Evolutionary conservation across 371 early-diverging fungal species (phyloP), one percentile per base, ranked within the genome.

Genomic region (Pancytospora epiphaga): DNA sequence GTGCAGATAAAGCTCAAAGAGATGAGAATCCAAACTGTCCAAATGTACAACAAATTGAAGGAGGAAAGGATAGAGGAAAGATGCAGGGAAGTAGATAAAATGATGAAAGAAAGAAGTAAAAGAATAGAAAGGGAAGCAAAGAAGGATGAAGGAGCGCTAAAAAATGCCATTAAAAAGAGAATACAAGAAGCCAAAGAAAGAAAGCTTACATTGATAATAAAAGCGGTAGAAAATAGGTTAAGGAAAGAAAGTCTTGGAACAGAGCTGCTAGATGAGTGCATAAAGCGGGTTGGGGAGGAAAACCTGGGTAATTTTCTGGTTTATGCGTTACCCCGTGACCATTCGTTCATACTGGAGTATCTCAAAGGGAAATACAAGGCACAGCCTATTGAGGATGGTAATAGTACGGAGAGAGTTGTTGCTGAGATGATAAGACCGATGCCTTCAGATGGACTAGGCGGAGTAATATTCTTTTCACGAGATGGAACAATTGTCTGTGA

Each of bases 1-100:
- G 58, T 74, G 37, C 70, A 77, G 51, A 73, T 76, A 66, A 77
- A 78, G 66, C 65, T 78, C 34, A 75, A 78, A 36, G 80, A 80
- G 60, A 74, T 82, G 65, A 54, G 67, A 67, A 72, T 73, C n/a
- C 70, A 77, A 63, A 71, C 80, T 4, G 76, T 64, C 12, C 75
- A 80, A 65, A 73, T 77, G 12, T 82, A 80, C 51, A 66, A 76
- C 22, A 57, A 70, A 37, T 71, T 72, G 43, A 80, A 78, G 57
- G 73, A 77, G 1, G 64, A 62, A 43, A 18, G 70, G 9, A 66
- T 80, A 3, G 70, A 73, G 12, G 36, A 68, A 34, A 62, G 69
- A 36, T 65, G 38, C 1, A 37, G 43, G 12, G 52, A 30, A 25
- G 30, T 74, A 52, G 72, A 70, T 27, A 70, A 66, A 49, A 64